Conservation (phyloP, 2,329 filamentous ascomycete genomes). For the Arthrobotrys pseudoclavata region DNA sequence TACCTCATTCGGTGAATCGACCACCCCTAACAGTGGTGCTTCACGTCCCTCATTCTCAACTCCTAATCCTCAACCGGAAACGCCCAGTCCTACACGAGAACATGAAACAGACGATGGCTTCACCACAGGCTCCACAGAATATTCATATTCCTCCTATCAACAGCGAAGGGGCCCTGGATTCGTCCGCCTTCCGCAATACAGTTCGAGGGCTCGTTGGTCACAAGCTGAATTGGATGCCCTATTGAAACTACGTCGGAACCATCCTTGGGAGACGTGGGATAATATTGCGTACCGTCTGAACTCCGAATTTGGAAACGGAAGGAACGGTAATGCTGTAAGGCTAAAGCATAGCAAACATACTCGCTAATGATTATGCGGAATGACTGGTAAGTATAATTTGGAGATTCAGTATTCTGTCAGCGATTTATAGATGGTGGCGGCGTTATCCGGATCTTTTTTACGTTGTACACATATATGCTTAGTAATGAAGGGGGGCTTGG, state of each 20-base stretch:
- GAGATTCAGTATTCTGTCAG: background rate
- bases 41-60: background rate
- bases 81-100: background rate
- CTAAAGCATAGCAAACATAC: conserved; percentile 17
- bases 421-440: background rate
- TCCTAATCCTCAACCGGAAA: background rate
- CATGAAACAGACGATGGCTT: background rate
- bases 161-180: background rate
- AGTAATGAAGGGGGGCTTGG: background rate
- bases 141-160: background rate
- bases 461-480: background rate
- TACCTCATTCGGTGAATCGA: background rate
- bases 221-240: conserved; percentile 12
- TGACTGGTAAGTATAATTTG: background rate
- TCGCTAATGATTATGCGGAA: background rate
- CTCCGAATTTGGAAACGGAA: conserved; percentile 19
- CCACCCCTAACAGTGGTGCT: background rate
- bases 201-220: conserved; percentile 38
- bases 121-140: background rate
- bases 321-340: conserved; percentile 31
- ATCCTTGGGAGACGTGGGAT: conserved; percentile 29
- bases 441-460: background rate
- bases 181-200: background rate
- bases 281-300: conserved; percentile 20
- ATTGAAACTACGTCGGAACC: conserved; percentile 8